Conservation (phyloP, 345 rosid species). For the Eucalyptus guilfoylei region DNA sequence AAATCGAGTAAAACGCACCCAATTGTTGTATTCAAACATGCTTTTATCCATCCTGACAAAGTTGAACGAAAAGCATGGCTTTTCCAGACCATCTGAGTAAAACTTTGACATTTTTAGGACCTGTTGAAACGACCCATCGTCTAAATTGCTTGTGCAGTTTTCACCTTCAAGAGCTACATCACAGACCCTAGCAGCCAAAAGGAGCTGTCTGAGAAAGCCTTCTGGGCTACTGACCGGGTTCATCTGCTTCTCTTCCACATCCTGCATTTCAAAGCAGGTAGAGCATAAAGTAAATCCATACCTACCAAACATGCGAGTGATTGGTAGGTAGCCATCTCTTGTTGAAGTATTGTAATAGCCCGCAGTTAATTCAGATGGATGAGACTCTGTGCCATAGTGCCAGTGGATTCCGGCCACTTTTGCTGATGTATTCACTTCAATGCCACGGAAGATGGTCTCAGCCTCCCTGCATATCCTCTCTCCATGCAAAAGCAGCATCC, state of each 20-base stretch:
- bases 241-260: slow-evolving; percentile 15
- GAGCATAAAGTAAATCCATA: slow-evolving; percentile 25
- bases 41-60: slow-evolving; percentile 31
- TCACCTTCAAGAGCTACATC: slow-evolving; percentile 29
- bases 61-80: slow-evolving; percentile 21
- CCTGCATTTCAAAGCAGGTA: slow-evolving; percentile 33
- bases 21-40: slow-evolving; percentile 23
- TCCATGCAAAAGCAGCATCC: slow-evolving; percentile 36
- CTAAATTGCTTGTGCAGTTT: slow-evolving; percentile 12
- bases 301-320: slow-evolving; percentile 28
- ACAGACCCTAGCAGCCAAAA: slow-evolving; percentile 23
- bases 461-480: slow-evolving; percentile 36
- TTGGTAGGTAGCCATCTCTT: slow-evolving; percentile 35
- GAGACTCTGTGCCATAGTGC: slow-evolving; percentile 32
- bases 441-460: slow-evolving; percentile 19
- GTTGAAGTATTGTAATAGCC: slow-evolving; percentile 37
- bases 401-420: slow-evolving; percentile 37
- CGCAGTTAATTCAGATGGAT: slow-evolving; percentile 34
- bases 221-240: slow-evolving; percentile 32
- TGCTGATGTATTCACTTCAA: slow-evolving; percentile 17
- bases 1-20: slow-evolving; percentile 25
- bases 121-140: slow-evolving; percentile 23
- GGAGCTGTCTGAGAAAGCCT: slow-evolving; percentile 24
- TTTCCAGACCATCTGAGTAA: slow-evolving; percentile 13
- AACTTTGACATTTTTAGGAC: slow-evolving; percentile 27